Evolutionary conservation across 2,329 filamentous ascomycete species (phyloP), one percentile per base, ranked within the genome.

Genomic region (Colletotrichum melonis): DNA sequence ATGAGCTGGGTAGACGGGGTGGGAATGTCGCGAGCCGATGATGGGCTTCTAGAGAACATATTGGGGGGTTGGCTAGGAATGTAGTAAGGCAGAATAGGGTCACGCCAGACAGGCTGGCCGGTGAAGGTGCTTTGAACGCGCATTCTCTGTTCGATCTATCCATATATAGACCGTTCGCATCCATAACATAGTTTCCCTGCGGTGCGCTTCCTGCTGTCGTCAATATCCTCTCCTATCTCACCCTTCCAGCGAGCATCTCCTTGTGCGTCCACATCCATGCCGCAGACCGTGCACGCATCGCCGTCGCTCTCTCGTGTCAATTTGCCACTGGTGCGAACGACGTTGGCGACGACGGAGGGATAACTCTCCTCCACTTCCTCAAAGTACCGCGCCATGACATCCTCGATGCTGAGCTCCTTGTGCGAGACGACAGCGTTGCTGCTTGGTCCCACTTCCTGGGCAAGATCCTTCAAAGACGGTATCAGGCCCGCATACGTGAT

Each of bases 281-380:
- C 89, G 81, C 95, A 97, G 9, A 96, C 81, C 42, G 88, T 87
- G 78, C 95, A 97, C n/a, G 77, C 79, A 24, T 78, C 78, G 8
- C 80, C 81, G 1, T 84, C 77, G 8, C 35, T 68, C 0, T 85
- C 80, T 30, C 90, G 84, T 58, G 91, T 86, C 54, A 98, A 87
- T 83, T 97, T 98, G 64, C 91, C 92, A n/a, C 94, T 92, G 42
- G 96, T 99, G 75, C 95, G 91, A 5, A 98, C 96, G 11, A 99
- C 97, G 80, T 99, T 99, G 38, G 95, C 93, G 76, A 99, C 95
- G 69, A 98, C 95, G 68, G 94, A 94, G 3, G 95, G 94, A 79
- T 97, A 98, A 72, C 93, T 93, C 76, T 91, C 90, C 80, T 98
- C 95, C 19, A 98, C 94, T 54, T 91, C 92, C 76, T 91, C 90